These are phyloP conservation scores for Lentinula boryana DNA, from an alignment of 768 basidiomycete species.

Conservation along the genomic window DNA sequence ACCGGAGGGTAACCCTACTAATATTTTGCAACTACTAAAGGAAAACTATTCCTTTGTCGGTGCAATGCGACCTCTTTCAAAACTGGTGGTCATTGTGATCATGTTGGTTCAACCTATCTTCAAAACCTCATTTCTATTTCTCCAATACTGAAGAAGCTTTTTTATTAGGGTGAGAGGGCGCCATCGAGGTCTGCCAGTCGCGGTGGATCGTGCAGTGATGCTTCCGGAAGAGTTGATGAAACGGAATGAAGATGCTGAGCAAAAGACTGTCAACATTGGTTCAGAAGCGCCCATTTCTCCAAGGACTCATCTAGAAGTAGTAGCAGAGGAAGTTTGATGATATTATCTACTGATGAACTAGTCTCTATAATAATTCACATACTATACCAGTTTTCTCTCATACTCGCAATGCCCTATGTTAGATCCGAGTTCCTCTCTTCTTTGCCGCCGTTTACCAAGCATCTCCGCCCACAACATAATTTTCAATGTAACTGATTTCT, in stretches of 20 bases:
- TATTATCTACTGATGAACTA: no score
- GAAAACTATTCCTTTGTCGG: constrained; percentile 62
- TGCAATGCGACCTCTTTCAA: constrained; percentile 57
- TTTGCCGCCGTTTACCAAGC: no score
- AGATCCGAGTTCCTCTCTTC: no score
- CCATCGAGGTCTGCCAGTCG: constrained; percentile 66
- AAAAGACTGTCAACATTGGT: constrained; percentile 17
- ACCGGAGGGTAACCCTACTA: no score
- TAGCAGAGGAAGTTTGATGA: background rate
- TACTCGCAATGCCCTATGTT: no score
- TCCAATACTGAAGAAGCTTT: background rate
- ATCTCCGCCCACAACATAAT: no score
- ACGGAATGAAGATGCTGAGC: background rate
- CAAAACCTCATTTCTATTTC: background rate
- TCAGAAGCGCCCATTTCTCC: background rate
- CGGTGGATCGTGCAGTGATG: constrained; percentile 50
- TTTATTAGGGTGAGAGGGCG: constrained; percentile 53
- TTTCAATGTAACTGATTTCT: no score
- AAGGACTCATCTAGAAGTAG: background rate
- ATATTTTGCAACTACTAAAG: constrained; percentile 13
- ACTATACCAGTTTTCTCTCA: no score
- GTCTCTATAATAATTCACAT: no score
- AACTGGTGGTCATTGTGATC: constrained; percentile 63
- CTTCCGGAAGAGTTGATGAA: constrained; percentile 15
- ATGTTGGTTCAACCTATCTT: constrained; percentile 39